Evolutionary conservation across 2,329 filamentous ascomycete species (phyloP).

Genomic region (Samsoniella hepiali): DNA sequence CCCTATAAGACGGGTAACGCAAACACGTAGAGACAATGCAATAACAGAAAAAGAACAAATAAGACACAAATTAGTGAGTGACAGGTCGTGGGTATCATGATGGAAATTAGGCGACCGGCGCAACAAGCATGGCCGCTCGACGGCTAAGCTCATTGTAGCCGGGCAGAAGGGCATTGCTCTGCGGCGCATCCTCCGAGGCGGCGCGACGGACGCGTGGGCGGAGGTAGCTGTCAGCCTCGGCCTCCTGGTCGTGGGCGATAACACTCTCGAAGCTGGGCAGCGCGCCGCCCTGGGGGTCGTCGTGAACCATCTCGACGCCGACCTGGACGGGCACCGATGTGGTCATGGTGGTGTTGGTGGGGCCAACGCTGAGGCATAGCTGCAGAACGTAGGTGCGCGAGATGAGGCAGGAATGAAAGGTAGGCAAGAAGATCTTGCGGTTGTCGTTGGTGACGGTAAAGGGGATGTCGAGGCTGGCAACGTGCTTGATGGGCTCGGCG

Average conservation of each 20-base stretch:
- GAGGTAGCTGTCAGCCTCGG: slow-evolving; percentile 43
- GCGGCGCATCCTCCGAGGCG: slow-evolving; percentile 31
- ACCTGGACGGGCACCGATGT: slow-evolving; percentile 51
- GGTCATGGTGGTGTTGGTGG: slow-evolving; percentile 42
- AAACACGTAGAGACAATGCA: background rate
- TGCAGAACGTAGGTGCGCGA: slow-evolving; percentile 54
- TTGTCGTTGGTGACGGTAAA: slow-evolving; percentile 45
- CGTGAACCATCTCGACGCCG: slow-evolving; percentile 39
- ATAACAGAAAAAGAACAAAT: slow-evolving; percentile 6
- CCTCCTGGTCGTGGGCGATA: slow-evolving; percentile 40
- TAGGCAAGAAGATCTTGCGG: slow-evolving; percentile 52
- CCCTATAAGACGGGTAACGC: background rate
- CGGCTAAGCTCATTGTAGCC: slow-evolving; percentile 36
- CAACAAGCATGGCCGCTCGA: slow-evolving; percentile 22
- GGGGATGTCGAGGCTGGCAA: slow-evolving; percentile 44
- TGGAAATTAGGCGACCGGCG: slow-evolving; percentile 13
- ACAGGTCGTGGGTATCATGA: slow-evolving; percentile 16
- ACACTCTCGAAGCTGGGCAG: slow-evolving; percentile 51
- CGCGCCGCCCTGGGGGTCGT: slow-evolving; percentile 32
- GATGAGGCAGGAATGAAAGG: slow-evolving; percentile 57
- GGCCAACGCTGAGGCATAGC: slow-evolving; percentile 42
- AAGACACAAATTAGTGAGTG: background rate
- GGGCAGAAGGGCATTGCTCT: slow-evolving; percentile 36
- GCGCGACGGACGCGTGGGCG: slow-evolving; percentile 39
- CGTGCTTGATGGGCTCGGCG: slow-evolving; percentile 38